Conservation (phyloP, 176 grass and related monocot genomes). For the Eragrostis nindensis region DNA sequence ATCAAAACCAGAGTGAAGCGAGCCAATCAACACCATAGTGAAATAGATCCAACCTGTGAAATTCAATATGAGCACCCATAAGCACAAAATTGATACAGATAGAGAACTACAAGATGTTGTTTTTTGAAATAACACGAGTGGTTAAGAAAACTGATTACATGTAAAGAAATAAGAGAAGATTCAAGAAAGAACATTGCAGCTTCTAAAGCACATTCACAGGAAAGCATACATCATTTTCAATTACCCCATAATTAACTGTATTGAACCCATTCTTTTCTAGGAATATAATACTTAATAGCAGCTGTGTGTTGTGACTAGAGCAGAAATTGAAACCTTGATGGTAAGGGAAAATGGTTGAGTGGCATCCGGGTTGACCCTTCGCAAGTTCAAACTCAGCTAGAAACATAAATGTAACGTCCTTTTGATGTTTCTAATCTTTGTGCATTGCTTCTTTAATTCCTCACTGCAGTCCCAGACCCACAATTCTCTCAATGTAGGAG, state of each 20-base stretch:
- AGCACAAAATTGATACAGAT: not conserved
- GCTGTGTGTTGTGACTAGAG: not conserved
- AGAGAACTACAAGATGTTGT: not conserved
- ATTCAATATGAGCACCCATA: not conserved
- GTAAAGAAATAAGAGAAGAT: not conserved
- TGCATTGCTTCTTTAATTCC: constrained; percentile 36
- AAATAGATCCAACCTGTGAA: not conserved
- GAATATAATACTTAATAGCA: not conserved
- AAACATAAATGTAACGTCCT: constrained; percentile 26
- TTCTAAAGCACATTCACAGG: not conserved
- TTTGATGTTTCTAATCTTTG: constrained; percentile 36
- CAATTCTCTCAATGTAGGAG: constrained; percentile 17
- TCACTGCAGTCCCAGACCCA: constrained; percentile 35
- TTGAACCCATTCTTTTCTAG: not conserved
- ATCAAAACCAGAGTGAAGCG: not conserved
- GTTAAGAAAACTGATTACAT: not conserved
- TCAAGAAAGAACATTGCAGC: not conserved
- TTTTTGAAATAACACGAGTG: not conserved
- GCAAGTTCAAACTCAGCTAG: not conserved
- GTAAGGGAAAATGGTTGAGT: not conserved
- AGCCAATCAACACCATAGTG: constrained; percentile 8
- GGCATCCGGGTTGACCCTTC: not conserved
- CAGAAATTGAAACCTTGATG: not conserved
- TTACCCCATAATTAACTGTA: not conserved
- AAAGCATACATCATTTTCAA: not conserved